phyloP scores from a whole-genome alignment of 768 basidiomycete genomes.

The Podaxis sp. region DNA sequence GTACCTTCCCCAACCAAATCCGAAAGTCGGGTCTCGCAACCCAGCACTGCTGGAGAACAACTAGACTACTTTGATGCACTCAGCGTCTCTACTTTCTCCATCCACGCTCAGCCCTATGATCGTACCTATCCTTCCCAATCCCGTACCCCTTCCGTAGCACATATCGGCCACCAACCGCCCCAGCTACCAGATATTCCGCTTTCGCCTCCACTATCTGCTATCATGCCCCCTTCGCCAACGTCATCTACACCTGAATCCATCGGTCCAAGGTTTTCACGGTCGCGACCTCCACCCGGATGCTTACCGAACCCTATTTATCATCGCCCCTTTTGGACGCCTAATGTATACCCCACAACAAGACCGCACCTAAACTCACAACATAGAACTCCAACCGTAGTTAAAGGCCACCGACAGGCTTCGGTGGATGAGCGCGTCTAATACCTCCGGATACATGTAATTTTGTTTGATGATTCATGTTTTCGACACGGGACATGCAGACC shows the following conservation, averaged over 20 bases:
- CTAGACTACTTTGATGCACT: conserved; percentile 5
- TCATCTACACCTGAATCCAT: not conserved
- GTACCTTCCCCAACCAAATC: not conserved
- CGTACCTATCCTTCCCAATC: not conserved
- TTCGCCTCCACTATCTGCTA: not conserved
- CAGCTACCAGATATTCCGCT: not conserved
- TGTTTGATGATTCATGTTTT: not conserved
- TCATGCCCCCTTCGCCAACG: not conserved
- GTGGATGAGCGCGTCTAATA: conserved; percentile 21
- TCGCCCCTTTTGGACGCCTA: conserved; percentile 16
- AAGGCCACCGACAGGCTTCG: conserved; percentile 25
- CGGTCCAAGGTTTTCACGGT: not conserved
- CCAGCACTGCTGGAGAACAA: not conserved
- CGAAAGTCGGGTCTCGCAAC: not conserved
- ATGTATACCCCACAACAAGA: conserved; percentile 10
- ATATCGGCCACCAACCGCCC: not conserved
- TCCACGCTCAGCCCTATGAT: conserved; percentile 8
- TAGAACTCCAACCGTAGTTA: conserved; percentile 20
- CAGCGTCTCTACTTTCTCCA: conserved; percentile 19
- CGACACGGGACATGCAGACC: too few relatives aligned
- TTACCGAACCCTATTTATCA: not conserved
- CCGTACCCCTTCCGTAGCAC: not conserved
- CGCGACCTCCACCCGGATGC: not conserved
- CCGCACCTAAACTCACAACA: conserved; percentile 8
- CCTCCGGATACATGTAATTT: not conserved